These are phyloP conservation scores for Gryganskiella cystojenkinii DNA, from an alignment of 192 early-diverging fungal species.

Conservation along the genomic window DNA sequence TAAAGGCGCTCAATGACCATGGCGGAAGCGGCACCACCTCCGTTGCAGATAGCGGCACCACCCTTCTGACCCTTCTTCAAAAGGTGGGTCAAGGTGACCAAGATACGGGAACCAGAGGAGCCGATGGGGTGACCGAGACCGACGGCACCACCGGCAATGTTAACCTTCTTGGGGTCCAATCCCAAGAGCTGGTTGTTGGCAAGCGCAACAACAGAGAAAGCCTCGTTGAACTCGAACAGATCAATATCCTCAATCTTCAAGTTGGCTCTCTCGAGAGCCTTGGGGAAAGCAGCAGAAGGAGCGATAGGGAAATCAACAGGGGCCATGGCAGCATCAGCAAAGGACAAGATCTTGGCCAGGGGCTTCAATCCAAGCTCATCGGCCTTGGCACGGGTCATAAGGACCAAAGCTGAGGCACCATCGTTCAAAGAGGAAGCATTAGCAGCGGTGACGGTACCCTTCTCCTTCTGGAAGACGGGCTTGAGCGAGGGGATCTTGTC, in stretches of 20 bases:
- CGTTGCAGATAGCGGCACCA: conserved; percentile 85
- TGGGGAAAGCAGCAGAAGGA: conserved; percentile 91
- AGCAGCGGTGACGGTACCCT: conserved; percentile 91
- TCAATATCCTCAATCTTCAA: conserved; percentile 86
- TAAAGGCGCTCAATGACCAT: conserved; percentile 72
- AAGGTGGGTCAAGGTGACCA: conserved; percentile 84
- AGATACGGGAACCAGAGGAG: conserved; percentile 83
- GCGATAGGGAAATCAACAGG: conserved; percentile 98
- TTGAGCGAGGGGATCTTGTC: conserved; percentile 85
- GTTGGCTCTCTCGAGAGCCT: conserved; percentile 90
- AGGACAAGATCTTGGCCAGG: conserved; percentile 87
- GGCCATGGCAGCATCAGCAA: conserved; percentile 89
- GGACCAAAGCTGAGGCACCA: conserved; percentile 91
- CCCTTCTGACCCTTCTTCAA: conserved; percentile 87
- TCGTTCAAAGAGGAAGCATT: conserved; percentile 97
- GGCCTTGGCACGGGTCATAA: conserved; percentile 83
- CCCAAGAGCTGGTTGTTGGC: conserved; percentile 92
- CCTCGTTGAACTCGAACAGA: conserved; percentile 98
- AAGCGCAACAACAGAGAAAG: conserved; percentile 91
- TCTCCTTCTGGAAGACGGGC: conserved; percentile 86
- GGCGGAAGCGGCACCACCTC: conserved; percentile 81
- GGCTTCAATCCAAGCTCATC: conserved; percentile 83
- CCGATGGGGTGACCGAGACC: conserved; percentile 87
- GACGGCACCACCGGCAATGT: conserved; percentile 86
- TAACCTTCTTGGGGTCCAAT: conserved; percentile 75